Evolutionary conservation across 805 yeast genomes (phyloP), one percentile per base, ranked within the genome.

Genomic region (Cyberlindnera amylophila): DNA sequence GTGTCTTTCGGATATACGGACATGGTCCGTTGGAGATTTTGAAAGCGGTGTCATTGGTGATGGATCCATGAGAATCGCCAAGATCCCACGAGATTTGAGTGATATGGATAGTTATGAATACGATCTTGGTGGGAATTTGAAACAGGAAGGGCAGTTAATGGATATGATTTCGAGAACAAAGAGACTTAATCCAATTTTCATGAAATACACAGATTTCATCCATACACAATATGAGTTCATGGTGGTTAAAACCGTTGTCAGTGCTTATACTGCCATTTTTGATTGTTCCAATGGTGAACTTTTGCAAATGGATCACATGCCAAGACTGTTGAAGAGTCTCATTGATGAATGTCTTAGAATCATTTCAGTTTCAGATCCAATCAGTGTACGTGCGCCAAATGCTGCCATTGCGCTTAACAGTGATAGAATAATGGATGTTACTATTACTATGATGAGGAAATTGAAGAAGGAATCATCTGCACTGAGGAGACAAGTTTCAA

Each of bases 281-380:
- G 81, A 81, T 55, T 81, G 87, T 53, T 53, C 66, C 16, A 85
- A 85, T 52, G 88, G 86, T 14, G 81, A 79, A 30, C 59, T 86
- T 15, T 62, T 71, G n/a, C 54, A 63, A 14, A 65, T 74, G 27
- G 57, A 62, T 3, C 56, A 67, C 7, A 55, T 67, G 3, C 41
- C 57, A 10, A 47, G 51, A 2, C 51, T 77, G 6, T 59, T 78
- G 54, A 54, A 48, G 17, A 57, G 62, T 13, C 59, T 82, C 10
- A 68, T 81, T 2, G 39, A 52, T 2, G 95, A 86, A 61, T 64
- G 75, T 5, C 57, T 75, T 6, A 51, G 49, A 0, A 71, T 80
- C 3, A 56, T 81, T 45, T 34, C 41, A 13, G 52, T 37, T 12
- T 47, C 63, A 4, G 61, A 52, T 17, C 48, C 50, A 1, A 13